Evolutionary conservation across 176 grass and related monocot species (phyloP).

Genomic region (Elaeis guineensis): DNA sequence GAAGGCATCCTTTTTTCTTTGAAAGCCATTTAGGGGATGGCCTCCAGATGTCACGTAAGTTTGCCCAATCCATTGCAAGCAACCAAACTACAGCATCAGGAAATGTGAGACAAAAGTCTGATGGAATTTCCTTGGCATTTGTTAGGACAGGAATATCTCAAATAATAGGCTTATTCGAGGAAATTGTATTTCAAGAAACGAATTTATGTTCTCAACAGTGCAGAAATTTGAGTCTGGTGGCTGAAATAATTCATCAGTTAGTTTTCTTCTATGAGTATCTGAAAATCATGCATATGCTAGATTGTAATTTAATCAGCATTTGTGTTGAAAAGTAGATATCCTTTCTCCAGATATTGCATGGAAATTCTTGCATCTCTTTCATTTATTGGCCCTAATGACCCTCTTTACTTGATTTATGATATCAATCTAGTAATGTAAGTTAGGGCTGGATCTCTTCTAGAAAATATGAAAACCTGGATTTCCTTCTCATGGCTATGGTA

Average conservation of each 20-base stretch:
- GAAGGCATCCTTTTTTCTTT: constrained; percentile 94
- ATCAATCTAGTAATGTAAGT: constrained; percentile 94
- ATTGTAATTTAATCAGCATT: too few relatives aligned
- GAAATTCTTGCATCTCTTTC: constrained; percentile 79
- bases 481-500: too few relatives aligned
- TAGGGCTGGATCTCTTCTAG: constrained; percentile 71
- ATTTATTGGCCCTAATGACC: constrained; percentile 70
- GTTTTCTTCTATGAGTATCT: constrained; percentile 77
- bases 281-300: background rate
- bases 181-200: too few relatives aligned
- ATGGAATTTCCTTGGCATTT: too few relatives aligned
- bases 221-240: constrained; percentile 71
- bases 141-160: too few relatives aligned
- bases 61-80: constrained; percentile 47
- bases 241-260: constrained; percentile 46
- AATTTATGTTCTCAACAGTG: constrained; percentile 37
- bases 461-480: too few relatives aligned
- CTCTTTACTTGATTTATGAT: constrained; percentile 95
- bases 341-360: constrained; percentile 79
- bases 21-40: constrained; percentile 95
- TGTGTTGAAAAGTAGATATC: background rate
- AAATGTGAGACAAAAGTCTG: too few relatives aligned
- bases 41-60: constrained; percentile 80
- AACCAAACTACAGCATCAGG: too few relatives aligned
- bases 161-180: too few relatives aligned